phyloP scores from a whole-genome alignment of 345 rosid species.

The Turnera subulata region DNA sequence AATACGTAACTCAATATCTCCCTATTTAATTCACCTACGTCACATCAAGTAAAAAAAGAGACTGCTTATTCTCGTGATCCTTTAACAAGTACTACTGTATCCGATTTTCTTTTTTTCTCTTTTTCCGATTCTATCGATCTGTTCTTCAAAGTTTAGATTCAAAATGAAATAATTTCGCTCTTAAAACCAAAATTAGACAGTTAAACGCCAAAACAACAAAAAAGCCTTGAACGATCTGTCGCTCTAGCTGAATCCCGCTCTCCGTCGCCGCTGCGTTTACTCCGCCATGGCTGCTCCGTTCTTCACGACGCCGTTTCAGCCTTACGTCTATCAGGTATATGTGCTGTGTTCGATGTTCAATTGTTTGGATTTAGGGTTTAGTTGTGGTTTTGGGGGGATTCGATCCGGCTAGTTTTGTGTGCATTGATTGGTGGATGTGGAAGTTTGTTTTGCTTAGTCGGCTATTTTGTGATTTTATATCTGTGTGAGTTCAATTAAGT shows the following conservation, averaged over 20 bases:
- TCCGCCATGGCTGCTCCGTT: constrained; percentile 89
- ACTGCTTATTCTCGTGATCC: no score
- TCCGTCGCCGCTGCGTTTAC: not conserved
- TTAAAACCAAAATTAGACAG: not conserved
- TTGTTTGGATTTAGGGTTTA: constrained; percentile 12
- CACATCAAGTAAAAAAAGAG: not conserved
- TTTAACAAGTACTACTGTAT: not conserved
- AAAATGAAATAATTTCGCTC: not conserved
- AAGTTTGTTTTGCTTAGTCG: no score
- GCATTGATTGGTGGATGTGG: constrained; percentile 1
- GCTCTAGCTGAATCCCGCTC: constrained; percentile 2
- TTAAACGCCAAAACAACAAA: no score
- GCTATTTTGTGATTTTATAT: no score
- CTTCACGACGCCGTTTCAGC: constrained; percentile 97
- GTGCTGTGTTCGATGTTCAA: no score
- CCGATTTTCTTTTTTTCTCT: not conserved
- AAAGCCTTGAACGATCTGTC: not conserved
- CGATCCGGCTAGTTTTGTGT: constrained; percentile 21
- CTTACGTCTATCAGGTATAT: constrained; percentile 87
- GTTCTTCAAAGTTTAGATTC: not conserved
- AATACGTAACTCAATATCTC: not conserved
- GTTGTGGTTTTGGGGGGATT: constrained; percentile 10
- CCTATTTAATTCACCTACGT: not conserved
- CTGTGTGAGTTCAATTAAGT: no score
- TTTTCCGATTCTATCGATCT: not conserved